Conservation (phyloP, 2,329 filamentous ascomycete species). For the Phaeophleospora eucalypticola region DNA sequence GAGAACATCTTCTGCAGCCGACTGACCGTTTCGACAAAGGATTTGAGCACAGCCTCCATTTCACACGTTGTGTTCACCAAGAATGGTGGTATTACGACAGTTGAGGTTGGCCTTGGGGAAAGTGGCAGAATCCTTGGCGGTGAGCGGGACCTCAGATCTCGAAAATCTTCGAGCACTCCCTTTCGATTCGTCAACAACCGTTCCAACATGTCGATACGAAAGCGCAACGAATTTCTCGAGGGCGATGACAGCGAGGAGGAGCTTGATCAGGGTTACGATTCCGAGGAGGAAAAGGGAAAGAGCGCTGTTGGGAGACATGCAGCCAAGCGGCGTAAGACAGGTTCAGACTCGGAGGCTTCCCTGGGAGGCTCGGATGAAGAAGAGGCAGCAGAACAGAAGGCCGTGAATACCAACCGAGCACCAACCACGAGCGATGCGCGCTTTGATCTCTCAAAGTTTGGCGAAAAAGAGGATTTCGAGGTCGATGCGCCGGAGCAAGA, state of each 20-base stretch:
- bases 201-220: constrained; percentile 62
- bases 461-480: constrained; percentile 31
- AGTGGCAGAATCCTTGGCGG: too few species aligned
- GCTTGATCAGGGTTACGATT: constrained; percentile 56
- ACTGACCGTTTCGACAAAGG: too few species aligned
- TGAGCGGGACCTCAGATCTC: too few species aligned
- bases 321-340: constrained; percentile 61
- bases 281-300: constrained; percentile 65
- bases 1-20: too few species aligned
- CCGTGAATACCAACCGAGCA: not conserved
- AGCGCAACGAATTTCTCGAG: constrained; percentile 68
- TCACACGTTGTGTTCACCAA: too few species aligned
- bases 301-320: constrained; percentile 47
- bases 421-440: constrained; percentile 8
- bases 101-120: too few species aligned
- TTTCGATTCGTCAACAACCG: too few species aligned
- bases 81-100: too few species aligned
- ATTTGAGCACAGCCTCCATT: too few species aligned
- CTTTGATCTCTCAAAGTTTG: constrained; percentile 12
- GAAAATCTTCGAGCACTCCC: too few species aligned
- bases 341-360: constrained; percentile 37
- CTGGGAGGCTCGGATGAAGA: constrained; percentile 21
- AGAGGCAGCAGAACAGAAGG: constrained; percentile 8
- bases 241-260: constrained; percentile 43
- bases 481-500: constrained; percentile 15